Conservation (phyloP, 2,329 filamentous ascomycete species). For the Fusarium hainanense region DNA sequence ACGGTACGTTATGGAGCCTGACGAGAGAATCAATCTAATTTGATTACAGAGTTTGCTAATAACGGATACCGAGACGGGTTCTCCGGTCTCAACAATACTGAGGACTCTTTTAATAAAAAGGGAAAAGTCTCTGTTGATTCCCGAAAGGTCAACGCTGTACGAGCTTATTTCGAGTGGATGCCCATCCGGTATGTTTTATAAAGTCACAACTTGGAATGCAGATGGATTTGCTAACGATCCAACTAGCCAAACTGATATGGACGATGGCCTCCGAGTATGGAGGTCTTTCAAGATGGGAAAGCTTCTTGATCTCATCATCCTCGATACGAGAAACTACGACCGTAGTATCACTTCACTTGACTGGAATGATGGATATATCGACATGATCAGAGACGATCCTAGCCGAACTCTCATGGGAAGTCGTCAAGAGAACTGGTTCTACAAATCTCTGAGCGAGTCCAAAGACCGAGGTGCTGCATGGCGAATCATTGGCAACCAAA, state of each 20-base stretch:
- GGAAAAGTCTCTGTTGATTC: constrained; percentile 70
- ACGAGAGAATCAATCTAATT: fast-evolving
- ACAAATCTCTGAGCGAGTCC: constrained; percentile 66
- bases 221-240: background rate
- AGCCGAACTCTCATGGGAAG: constrained; percentile 76
- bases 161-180: constrained; percentile 75
- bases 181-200: constrained; percentile 56
- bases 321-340: constrained; percentile 77
- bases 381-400: constrained; percentile 70
- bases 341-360: constrained; percentile 66
- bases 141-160: constrained; percentile 78
- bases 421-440: constrained; percentile 81
- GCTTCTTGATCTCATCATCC: constrained; percentile 73
- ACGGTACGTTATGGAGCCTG: background rate
- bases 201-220: constrained; percentile 36
- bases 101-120: constrained; percentile 23
- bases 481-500: constrained; percentile 78
- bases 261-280: constrained; percentile 77
- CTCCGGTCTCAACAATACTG: constrained; percentile 66
- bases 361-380: constrained; percentile 30
- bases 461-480: constrained; percentile 74
- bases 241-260: constrained; percentile 54
- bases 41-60: constrained; percentile 62
- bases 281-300: constrained; percentile 73
- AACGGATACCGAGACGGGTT: constrained; percentile 74